Conservation (phyloP, 495 filamentous ascomycete genomes). For the Tuber melanosporum region DNA sequence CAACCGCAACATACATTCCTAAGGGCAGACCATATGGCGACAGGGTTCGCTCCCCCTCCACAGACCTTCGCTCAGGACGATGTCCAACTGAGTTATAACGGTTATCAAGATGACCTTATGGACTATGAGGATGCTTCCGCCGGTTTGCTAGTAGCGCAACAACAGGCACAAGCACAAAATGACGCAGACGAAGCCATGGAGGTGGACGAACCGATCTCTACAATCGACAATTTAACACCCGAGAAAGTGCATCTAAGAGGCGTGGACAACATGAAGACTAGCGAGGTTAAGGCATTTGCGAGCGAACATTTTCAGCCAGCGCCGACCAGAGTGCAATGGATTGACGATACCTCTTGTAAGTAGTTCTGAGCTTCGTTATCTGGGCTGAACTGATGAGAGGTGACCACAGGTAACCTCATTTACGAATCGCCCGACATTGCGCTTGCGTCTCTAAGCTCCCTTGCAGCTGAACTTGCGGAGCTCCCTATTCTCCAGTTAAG, state of each 20-base stretch:
- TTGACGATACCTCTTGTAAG: slow-evolving; percentile 70
- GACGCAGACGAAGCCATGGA: slow-evolving; percentile 22
- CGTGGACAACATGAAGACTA: slow-evolving; percentile 70
- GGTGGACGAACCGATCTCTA: not conserved
- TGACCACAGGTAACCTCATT: slow-evolving; percentile 61
- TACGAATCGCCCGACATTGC: slow-evolving; percentile 68
- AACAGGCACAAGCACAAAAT: slow-evolving; percentile 14
- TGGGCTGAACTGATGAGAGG: slow-evolving; percentile 3
- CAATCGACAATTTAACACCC: slow-evolving; percentile 42
- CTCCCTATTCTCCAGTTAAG: slow-evolving; percentile 51
- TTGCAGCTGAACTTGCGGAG: slow-evolving; percentile 49
- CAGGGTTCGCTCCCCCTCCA: slow-evolving; percentile 25
- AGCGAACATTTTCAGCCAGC: slow-evolving; percentile 55
- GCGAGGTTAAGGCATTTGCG: slow-evolving; percentile 66
- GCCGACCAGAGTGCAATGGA: slow-evolving; percentile 70
- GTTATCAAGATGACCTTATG: slow-evolving; percentile 39
- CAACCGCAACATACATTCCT: not conserved
- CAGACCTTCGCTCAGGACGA: slow-evolving; percentile 30
- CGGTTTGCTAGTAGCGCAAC: not conserved
- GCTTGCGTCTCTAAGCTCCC: slow-evolving; percentile 59
- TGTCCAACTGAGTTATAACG: slow-evolving; percentile 38
- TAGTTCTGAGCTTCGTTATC: not conserved
- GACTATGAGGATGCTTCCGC: slow-evolving; percentile 34
- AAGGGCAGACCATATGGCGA: not conserved
- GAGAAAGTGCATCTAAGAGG: slow-evolving; percentile 76